Conservation (phyloP, 1,284 basidiomycete species). For the Microstroma glucosiphilum region DNA sequence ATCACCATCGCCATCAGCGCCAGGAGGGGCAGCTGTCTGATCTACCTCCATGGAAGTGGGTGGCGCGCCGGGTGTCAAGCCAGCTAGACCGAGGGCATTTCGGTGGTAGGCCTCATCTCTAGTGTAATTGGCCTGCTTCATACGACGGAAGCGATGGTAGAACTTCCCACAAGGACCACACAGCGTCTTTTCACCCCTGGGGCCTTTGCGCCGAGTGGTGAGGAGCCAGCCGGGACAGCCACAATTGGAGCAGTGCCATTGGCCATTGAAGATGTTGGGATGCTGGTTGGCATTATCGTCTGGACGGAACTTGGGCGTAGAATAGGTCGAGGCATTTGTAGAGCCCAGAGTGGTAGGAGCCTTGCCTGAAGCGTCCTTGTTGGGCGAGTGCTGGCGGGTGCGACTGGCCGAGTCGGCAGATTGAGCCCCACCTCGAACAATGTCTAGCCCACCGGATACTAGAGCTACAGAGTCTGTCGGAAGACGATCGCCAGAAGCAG, state of each 20-base stretch:
- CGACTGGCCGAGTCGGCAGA: background rate
- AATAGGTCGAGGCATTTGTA: background rate
- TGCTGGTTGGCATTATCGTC: constrained; percentile 46
- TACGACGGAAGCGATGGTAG: constrained; percentile 44
- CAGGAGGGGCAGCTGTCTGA: constrained; percentile 20
- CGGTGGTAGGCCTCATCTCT: constrained; percentile 38
- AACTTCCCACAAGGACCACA: constrained; percentile 81
- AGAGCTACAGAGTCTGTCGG: background rate
- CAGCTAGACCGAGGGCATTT: background rate
- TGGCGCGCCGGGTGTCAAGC: constrained; percentile 20
- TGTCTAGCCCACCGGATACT: background rate
- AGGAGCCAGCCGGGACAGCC: constrained; percentile 42
- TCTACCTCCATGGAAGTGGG: constrained; percentile 27
- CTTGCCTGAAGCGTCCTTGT: background rate
- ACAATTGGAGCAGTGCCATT: constrained; percentile 50
- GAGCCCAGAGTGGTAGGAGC: background rate
- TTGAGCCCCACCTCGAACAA: background rate
- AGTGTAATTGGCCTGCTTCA: constrained; percentile 38
- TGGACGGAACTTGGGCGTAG: constrained; percentile 23
- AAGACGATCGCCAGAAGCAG: constrained; percentile 8
- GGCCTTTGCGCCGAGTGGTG: constrained; percentile 61
- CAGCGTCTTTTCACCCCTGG: constrained; percentile 79
- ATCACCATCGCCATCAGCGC: constrained; percentile 4
- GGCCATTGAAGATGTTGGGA: constrained; percentile 44
- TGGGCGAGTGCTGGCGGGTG: background rate